A percentile compares a stretch with the other conserved stretches of the same genome.
phyloP scores from a whole-genome alignment of 176 grass and related monocot species.

The Zea mays region Zm-B73-REFERENCE-NAM-5.0 NC_050100.1:55916501-55917000 shows the following conservation, averaged over 20 bases:
- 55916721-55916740: constrained; percentile 98
- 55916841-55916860: constrained; percentile 37
- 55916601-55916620: too few relatives aligned
- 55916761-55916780: constrained; percentile 56
- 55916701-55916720: constrained; percentile 72
- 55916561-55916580: neutral
- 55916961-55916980: constrained; percentile 94
- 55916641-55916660: neutral
- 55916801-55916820: neutral
- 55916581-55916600: too few relatives aligned
- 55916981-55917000: constrained; percentile 91
- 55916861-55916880: constrained; percentile 30
- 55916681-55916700: constrained; percentile 54
- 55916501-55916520: constrained; percentile 2
- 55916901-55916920: constrained; percentile 66
- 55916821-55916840: constrained; percentile 25
- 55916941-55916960: constrained; percentile 80
- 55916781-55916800: constrained; percentile 88
- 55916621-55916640: neutral
- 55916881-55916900: constrained; percentile 70
- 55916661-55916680: constrained; percentile 59
- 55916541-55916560: neutral
- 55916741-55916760: constrained; percentile 75
- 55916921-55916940: constrained; percentile 69
- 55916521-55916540: constrained; percentile 21